Evolutionary conservation across 768 basidiomycete species (phyloP), one percentile per base, ranked within the genome.

Genomic region (Tulasnella sp.): DNA sequence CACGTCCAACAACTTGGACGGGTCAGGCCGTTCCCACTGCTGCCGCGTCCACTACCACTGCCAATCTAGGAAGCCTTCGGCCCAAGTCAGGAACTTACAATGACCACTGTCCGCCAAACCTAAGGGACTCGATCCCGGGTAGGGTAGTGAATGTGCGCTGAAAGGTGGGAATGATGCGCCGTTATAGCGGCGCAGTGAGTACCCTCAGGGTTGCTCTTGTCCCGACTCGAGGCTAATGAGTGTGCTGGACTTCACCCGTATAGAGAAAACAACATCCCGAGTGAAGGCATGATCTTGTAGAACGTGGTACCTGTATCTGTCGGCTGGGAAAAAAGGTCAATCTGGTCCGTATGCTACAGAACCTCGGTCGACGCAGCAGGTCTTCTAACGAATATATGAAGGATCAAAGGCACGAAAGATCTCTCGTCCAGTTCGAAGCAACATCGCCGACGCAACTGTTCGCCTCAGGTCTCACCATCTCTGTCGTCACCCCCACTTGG

Each of bases 381-480:
- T 77, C 35, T 29, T 77, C 61, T 26, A 77, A 11, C 10, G 37
- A 35, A 44, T 77, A 5, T 69, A 77, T 61, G 70, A 77, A 35
- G 69, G 44, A 29, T 61, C 3, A 55, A 77, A 77, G 69, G 75
- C 70, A 16, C 15, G 75, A 37, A 13, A 10, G 16, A 51, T 23
- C 13, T 6, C 20, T 11, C 11, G 11, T 23, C 23, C 48, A 7
- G 26, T 75, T 51, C 44, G 16, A 29, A 48, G 26, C 23, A 48
- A 20, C 16, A n/a, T 23, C 55, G 39, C 48, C 51, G 37, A 15
- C 46, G 26, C 29, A 32, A 35, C 69, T n/a, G 9, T 9, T 51
- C 32, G 16, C 23, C 16, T 16, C 23, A 77, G 75, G 61, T 70
- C 9, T 75, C 37, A 26, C 23, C 20, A 44, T 75, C 46, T 51